Evolutionary conservation across 169 alveolate species (phyloP).

Genomic region (Eimeria zaria): DNA sequence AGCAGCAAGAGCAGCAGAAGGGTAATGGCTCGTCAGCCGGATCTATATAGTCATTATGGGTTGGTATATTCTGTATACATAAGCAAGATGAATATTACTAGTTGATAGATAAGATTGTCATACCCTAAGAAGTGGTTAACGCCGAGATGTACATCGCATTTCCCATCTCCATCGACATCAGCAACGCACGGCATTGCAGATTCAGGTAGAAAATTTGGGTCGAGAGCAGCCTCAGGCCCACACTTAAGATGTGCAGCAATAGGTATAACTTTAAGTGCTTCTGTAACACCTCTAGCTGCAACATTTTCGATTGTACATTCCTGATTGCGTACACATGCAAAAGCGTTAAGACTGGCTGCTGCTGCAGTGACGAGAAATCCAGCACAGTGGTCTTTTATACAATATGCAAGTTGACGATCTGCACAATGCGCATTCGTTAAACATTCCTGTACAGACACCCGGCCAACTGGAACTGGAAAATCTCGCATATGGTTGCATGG

Average conservation of each 20-base stretch:
- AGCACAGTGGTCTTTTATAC: conserved; percentile 82
- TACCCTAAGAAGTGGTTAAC: conserved; percentile 84
- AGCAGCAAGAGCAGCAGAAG: no score
- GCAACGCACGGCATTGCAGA: conserved; percentile 88
- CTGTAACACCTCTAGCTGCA: conserved; percentile 80
- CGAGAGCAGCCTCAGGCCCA: conserved; percentile 88
- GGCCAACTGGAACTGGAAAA: conserved; percentile 76
- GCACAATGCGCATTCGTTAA: conserved; percentile 82
- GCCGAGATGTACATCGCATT: conserved; percentile 89
- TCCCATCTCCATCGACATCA: conserved; percentile 85
- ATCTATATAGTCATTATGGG: background rate
- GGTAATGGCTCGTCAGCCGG: background rate
- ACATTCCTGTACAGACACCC: conserved; percentile 84
- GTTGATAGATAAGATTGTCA: no score
- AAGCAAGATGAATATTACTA: no score
- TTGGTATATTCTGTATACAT: no score
- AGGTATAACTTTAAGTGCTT: conserved; percentile 88
- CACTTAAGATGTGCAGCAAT: conserved; percentile 87
- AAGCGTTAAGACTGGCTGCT: conserved; percentile 80
- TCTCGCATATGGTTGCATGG: conserved; percentile 81
- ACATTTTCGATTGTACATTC: conserved; percentile 71
- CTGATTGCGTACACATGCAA: conserved; percentile 74
- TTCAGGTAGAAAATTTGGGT: conserved; percentile 86
- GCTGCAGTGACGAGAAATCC: conserved; percentile 81
- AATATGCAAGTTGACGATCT: conserved; percentile 79